Evolutionary conservation across 139 green algal genomes (phyloP).

Genomic region (Haematococcus sp.): DNA sequence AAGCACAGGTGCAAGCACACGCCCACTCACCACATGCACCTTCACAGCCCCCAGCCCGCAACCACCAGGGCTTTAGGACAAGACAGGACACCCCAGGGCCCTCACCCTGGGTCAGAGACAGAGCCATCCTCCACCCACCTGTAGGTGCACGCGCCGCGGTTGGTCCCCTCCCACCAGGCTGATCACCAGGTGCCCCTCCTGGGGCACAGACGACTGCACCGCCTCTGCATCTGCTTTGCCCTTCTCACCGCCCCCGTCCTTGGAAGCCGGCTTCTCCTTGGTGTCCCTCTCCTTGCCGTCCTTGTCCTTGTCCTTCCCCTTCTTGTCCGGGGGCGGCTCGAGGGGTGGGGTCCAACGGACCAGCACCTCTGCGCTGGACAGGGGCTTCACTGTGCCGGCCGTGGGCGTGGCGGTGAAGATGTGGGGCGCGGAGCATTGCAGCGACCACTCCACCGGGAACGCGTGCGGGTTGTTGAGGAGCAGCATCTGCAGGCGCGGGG

Average conservation of each 20-base stretch:
- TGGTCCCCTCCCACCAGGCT: constrained; percentile 41
- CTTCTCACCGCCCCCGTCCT: background rate
- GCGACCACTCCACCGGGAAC: constrained; percentile 60
- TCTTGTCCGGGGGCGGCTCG: constrained; percentile 4
- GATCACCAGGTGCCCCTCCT: constrained; percentile 35
- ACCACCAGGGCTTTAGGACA: too few relatives aligned
- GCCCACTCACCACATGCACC: too few relatives aligned
- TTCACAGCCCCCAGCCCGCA: too few relatives aligned
- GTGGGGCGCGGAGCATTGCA: constrained; percentile 23
- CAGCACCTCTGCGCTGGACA: constrained; percentile 22
- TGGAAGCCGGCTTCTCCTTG: constrained; percentile 17
- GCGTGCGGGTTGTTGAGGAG: constrained; percentile 62
- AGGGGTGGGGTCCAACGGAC: constrained; percentile 48
- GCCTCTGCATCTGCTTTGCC: too few relatives aligned
- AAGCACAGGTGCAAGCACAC: too few relatives aligned
- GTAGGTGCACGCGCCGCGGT: constrained; percentile 5
- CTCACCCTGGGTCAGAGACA: too few relatives aligned
- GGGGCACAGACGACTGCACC: background rate
- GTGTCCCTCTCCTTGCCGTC: constrained; percentile 13
- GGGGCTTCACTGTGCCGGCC: constrained; percentile 35
- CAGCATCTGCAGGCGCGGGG: constrained; percentile 48
- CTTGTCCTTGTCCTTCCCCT: background rate
- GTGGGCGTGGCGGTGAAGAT: constrained; percentile 40
- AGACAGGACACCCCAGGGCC: too few relatives aligned
- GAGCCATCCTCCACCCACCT: too few relatives aligned